Percentiles rank a stretch among this genome's conserved stretches.
phyloP scores from a whole-genome alignment of 1,284 basidiomycete species.

The Takashimella koratensis region DNA sequence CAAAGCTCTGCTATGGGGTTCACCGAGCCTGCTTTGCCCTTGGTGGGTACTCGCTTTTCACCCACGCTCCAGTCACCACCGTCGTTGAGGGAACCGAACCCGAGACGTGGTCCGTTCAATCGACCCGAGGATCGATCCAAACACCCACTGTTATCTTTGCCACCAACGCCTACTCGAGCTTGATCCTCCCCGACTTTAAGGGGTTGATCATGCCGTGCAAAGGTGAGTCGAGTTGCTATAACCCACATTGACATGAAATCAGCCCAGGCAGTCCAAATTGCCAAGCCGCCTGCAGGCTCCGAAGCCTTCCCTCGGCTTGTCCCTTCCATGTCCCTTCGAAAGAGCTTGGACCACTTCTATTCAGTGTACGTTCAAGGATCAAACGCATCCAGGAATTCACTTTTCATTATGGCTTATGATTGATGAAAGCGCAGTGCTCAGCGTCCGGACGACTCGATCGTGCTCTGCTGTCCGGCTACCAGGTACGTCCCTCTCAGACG shows the following conservation, averaged over 20 bases:
- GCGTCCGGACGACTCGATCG: constrained; percentile 1
- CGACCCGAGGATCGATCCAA: constrained; percentile 14
- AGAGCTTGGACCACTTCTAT: constrained; percentile 21
- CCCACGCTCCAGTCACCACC: constrained; percentile 9
- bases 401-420: too few species aligned
- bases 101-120: constrained; percentile 18
- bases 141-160: constrained; percentile 18
- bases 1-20: constrained; percentile 14
- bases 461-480: constrained; percentile 2
- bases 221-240: constrained; percentile 16
- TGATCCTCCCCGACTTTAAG: constrained; percentile 19
- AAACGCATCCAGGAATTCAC: too few species aligned
- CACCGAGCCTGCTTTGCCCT: neutral
- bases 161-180: constrained; percentile 21
- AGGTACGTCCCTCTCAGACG: constrained; percentile 9
- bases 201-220: constrained; percentile 18
- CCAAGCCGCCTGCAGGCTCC: too few species aligned
- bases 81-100: constrained; percentile 2
- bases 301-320: neutral
- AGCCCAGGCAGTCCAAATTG: neutral
- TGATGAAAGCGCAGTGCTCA: neutral
- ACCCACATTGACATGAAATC: neutral
- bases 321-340: constrained; percentile 4
- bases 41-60: constrained; percentile 6
- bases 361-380: constrained; percentile 5